Percentiles rank a stretch among this genome's conserved stretches.
Conservation (phyloP, 2,329 filamentous ascomycete species). For the Colletotrichum tropicale region DNA sequence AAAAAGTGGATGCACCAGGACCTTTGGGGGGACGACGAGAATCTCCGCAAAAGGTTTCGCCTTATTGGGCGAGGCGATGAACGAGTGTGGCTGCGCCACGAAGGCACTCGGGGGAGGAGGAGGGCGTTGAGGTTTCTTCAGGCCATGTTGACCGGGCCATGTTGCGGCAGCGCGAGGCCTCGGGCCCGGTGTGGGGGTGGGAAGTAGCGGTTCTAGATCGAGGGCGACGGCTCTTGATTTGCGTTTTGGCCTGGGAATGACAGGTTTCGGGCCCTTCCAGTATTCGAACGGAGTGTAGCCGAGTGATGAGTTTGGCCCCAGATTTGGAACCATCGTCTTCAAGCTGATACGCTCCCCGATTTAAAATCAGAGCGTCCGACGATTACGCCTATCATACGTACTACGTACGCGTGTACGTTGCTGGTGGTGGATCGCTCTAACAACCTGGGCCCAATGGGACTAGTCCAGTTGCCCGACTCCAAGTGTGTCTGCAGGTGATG, state of each 20-base stretch:
- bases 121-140: background rate
- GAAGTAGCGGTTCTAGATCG: slow-evolving; percentile 11
- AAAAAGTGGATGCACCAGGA: slow-evolving; percentile 15
- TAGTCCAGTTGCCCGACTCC: background rate
- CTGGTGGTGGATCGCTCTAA: background rate
- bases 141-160: slow-evolving; percentile 8
- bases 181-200: background rate
- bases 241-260: slow-evolving; percentile 9
- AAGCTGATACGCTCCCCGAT: slow-evolving; percentile 11
- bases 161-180: background rate
- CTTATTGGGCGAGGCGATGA: background rate
- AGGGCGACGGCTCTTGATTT: slow-evolving; percentile 2
- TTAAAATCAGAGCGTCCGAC: background rate
- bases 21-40: slow-evolving; percentile 18
- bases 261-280: slow-evolving; percentile 27
- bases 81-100: slow-evolving; percentile 15
- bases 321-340: slow-evolving; percentile 16
- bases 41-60: slow-evolving; percentile 11
- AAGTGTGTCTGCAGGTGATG: background rate
- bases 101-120: background rate
- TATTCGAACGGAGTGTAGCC: slow-evolving; percentile 29
- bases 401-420: slow-evolving; percentile 1
- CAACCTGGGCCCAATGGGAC: slow-evolving; percentile 1
- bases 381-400: slow-evolving; percentile 17
- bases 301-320: slow-evolving; percentile 14